Conservation (phyloP, 176 grass and related monocot genomes). For the Rhipidocladum racemiflorum region DNA sequence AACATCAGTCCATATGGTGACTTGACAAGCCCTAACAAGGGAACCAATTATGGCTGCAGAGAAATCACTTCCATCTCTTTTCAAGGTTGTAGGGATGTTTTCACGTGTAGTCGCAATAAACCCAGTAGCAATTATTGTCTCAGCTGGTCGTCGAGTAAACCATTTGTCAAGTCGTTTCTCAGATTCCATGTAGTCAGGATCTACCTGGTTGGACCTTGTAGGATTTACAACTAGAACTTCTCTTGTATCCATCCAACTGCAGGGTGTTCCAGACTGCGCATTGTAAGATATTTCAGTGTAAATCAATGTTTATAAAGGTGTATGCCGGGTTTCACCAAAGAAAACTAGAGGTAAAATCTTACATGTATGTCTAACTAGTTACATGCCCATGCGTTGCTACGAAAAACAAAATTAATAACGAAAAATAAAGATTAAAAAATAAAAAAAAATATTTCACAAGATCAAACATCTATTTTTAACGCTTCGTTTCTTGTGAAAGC, state of each 20-base stretch:
- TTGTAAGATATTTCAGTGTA: conserved; percentile 14
- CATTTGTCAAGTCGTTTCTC: conserved; percentile 83
- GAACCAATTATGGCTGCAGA: conserved; percentile 94
- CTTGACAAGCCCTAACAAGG: conserved; percentile 67
- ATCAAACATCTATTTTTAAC: too few species aligned
- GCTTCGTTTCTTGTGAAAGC: too few species aligned
- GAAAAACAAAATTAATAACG: too few species aligned
- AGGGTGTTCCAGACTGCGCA: conserved; percentile 68
- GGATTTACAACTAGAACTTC: conserved; percentile 90
- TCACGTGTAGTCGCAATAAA: conserved; percentile 85
- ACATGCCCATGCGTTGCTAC: too few species aligned
- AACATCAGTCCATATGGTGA: conserved; percentile 99
- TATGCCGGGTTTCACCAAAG: background rate
- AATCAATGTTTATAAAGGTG: conserved; percentile 32
- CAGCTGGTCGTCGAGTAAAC: conserved; percentile 63
- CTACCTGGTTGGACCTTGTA: conserved; percentile 72
- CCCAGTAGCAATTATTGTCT: conserved; percentile 87
- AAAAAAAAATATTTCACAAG: too few species aligned
- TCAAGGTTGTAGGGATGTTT: conserved; percentile 85
- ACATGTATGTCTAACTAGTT: too few species aligned
- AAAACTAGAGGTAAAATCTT: background rate
- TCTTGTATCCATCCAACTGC: conserved; percentile 98
- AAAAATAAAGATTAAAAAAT: too few species aligned
- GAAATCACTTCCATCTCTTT: conserved; percentile 98
- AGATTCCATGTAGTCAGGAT: conserved; percentile 82